Percentiles rank a stretch among this genome's conserved stretches.
These are phyloP conservation scores for Paramecium sonneborni DNA, from an alignment of 73 alveolate genomes.

Conservation along the genomic window DNA sequence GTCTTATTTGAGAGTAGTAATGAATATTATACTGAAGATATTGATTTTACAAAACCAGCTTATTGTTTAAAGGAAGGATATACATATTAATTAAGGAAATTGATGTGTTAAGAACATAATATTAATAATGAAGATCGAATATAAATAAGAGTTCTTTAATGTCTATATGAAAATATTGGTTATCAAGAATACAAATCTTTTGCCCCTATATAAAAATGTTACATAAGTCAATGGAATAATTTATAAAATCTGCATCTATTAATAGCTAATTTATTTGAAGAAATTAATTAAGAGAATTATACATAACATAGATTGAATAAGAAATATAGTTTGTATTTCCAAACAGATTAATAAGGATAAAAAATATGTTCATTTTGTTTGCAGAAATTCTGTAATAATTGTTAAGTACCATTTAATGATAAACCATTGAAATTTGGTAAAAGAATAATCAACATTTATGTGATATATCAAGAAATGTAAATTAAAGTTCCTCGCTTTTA, in stretches of 20 bases:
- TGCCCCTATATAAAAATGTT: not conserved
- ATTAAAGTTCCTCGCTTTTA: not conserved
- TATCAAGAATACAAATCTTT: not conserved
- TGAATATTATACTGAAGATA: not conserved
- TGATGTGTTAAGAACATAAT: not conserved
- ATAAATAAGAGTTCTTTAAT: not conserved
- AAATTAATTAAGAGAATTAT: not conserved
- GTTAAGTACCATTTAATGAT: not conserved
- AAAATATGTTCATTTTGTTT: not conserved
- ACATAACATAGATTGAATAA: not conserved
- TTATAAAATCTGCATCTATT: not conserved
- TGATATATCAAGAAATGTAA: not conserved
- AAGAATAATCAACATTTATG: not conserved
- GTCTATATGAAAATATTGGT: not conserved
- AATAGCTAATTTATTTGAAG: not conserved
- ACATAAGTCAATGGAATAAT: not conserved
- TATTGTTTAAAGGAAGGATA: not conserved
- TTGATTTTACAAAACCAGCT: not conserved
- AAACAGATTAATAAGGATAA: not conserved
- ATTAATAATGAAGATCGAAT: not conserved
- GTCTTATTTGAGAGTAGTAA: not conserved
- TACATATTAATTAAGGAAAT: not conserved
- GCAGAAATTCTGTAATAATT: not conserved
- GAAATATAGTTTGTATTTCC: not conserved
- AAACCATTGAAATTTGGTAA: not conserved